These are phyloP conservation scores for Dioscorea cayenensis DNA, from an alignment of 116 monocot genomes.

Conservation along the genomic window DNA sequence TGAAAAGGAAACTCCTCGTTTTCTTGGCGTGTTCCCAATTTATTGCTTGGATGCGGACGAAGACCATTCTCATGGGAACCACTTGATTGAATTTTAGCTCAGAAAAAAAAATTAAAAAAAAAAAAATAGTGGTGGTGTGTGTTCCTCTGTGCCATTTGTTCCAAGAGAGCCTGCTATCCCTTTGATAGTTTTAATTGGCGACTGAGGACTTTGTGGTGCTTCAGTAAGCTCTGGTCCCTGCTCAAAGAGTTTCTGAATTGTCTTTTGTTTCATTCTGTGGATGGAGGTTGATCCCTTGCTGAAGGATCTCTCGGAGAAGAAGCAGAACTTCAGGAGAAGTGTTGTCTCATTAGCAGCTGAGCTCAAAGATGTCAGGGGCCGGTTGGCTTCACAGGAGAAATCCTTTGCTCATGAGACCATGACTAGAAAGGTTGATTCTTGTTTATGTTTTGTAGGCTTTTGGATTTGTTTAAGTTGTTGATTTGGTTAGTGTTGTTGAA, in stretches of 20 bases:
- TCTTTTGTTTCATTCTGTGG: background rate
- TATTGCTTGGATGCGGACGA: background rate
- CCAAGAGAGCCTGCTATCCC: background rate
- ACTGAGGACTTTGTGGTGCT: background rate
- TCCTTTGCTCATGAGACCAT: slow-evolving; percentile 36
- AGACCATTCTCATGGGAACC: background rate
- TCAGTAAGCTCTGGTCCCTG: background rate
- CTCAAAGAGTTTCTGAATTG: background rate
- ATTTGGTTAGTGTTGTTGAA: background rate
- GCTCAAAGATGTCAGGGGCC: slow-evolving; percentile 65
- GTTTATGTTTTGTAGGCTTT: slow-evolving; percentile 6
- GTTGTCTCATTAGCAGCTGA: slow-evolving; percentile 68
- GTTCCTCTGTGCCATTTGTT: background rate
- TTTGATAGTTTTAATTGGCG: no score
- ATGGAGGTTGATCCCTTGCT: slow-evolving; percentile 72
- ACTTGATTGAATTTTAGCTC: background rate
- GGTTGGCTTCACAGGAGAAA: slow-evolving; percentile 53
- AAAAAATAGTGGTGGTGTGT: background rate
- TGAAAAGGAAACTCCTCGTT: background rate
- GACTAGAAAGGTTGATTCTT: slow-evolving; percentile 55
- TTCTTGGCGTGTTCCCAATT: background rate
- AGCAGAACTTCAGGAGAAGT: slow-evolving; percentile 60
- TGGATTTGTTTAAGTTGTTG: background rate
- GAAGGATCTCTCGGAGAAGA: slow-evolving; percentile 88
- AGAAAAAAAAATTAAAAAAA: background rate